These are phyloP conservation scores for Adenanthera pavonina DNA, from an alignment of 306 rosid genomes.

Conservation along the genomic window DNA sequence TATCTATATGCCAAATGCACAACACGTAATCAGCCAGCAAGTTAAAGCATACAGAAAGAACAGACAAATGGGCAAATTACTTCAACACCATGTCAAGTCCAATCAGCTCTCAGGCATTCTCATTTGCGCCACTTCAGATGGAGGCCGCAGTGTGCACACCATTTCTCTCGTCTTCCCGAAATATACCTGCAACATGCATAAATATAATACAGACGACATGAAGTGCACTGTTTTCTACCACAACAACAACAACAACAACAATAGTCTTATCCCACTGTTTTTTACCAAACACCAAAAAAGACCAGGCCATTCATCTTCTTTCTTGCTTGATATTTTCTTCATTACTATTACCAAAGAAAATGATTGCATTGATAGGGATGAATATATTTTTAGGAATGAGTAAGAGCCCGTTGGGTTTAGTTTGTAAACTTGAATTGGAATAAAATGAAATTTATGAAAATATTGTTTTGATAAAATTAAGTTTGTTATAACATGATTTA, in stretches of 20 bases:
- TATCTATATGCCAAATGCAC: constrained; percentile 29
- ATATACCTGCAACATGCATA: constrained; percentile 66
- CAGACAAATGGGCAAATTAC: not conserved
- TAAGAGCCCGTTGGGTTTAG: too few species aligned
- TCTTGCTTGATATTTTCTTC: too few species aligned
- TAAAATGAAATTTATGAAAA: too few species aligned
- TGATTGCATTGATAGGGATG: too few species aligned
- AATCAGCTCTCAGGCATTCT: constrained; percentile 68
- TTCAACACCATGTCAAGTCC: constrained; percentile 4
- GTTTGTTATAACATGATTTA: too few species aligned
- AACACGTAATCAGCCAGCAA: constrained; percentile 32
- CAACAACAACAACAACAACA: too few species aligned
- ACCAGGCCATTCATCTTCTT: too few species aligned
- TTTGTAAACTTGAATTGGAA: too few species aligned
- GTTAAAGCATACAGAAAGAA: constrained; percentile 32
- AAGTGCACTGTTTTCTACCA: not conserved
- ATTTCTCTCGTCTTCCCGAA: constrained; percentile 98
- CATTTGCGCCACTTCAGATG: constrained; percentile 54
- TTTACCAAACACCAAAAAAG: not conserved
- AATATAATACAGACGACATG: not conserved
- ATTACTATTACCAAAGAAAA: too few species aligned
- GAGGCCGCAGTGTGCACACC: constrained; percentile 98
- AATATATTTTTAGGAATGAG: too few species aligned
- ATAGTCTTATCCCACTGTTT: too few species aligned
- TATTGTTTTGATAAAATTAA: too few species aligned